Percentiles rank a stretch among this genome's conserved stretches.
Conservation (phyloP, 176 grass and related monocot species). For the Stipa capillata region DNA sequence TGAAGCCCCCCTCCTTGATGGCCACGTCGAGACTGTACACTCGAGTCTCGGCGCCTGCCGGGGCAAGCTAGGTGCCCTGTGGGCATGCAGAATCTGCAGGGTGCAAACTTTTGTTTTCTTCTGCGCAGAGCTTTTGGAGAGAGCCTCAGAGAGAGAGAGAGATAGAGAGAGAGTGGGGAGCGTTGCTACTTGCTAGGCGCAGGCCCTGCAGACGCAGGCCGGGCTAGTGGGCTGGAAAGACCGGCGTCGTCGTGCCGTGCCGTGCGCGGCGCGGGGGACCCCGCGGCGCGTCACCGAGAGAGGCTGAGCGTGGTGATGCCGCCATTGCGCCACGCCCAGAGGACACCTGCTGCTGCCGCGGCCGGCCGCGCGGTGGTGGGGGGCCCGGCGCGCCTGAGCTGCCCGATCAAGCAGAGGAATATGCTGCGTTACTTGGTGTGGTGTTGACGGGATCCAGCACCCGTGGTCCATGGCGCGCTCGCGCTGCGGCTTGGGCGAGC, state of each 20-base stretch:
- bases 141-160: neutral
- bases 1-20: slow-evolving; percentile 20
- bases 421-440: neutral
- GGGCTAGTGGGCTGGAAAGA: neutral
- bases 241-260: neutral
- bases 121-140: neutral
- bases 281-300: neutral
- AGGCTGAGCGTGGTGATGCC: neutral
- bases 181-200: no score
- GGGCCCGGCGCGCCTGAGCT: neutral
- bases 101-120: slow-evolving; percentile 38
- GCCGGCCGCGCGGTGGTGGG: neutral
- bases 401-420: neutral
- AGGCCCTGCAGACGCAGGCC: neutral
- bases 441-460: neutral
- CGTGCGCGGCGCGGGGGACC: neutral
- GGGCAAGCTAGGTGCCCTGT: slow-evolving; percentile 3
- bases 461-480: neutral
- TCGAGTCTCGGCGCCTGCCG: neutral
- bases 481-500: neutral
- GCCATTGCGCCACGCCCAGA: neutral
- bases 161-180: neutral
- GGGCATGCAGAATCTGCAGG: slow-evolving; percentile 11
- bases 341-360: neutral
- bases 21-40: neutral